Percentiles rank a stretch among this genome's conserved stretches.
Evolutionary conservation across 2,329 filamentous ascomycete genomes (phyloP).

Genomic region (Biscogniauxia sp.): DNA sequence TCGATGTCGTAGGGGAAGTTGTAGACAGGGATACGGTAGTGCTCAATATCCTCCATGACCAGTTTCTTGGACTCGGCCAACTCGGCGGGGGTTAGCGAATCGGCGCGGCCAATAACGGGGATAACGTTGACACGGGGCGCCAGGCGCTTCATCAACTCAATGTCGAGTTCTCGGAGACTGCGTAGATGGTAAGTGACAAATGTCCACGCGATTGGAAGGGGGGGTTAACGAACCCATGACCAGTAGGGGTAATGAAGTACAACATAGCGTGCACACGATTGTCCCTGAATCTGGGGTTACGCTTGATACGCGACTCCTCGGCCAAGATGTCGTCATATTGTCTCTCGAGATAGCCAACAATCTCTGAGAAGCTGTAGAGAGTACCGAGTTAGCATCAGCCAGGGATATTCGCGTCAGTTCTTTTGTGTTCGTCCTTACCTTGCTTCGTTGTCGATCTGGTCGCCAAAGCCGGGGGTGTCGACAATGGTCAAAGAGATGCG

Average conservation of each 20-base stretch:
- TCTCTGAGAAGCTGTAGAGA: slow-evolving; percentile 79
- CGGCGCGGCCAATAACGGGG: slow-evolving; percentile 96
- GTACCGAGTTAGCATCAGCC: slow-evolving; percentile 6
- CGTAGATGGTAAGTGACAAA: slow-evolving; percentile 18
- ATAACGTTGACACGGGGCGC: slow-evolving; percentile 98
- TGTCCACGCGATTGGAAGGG: neutral
- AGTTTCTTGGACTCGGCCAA: slow-evolving; percentile 99
- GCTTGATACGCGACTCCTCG: slow-evolving; percentile 99
- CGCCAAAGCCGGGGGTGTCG: slow-evolving; percentile 96
- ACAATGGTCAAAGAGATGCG: slow-evolving; percentile 98
- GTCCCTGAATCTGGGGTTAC: slow-evolving; percentile 99
- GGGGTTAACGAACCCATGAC: slow-evolving; percentile 70
- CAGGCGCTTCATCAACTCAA: slow-evolving; percentile 98
- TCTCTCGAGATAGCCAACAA: slow-evolving; percentile 96
- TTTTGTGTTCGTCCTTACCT: slow-evolving; percentile 53
- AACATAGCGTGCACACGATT: slow-evolving; percentile 97
- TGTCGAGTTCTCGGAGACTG: slow-evolving; percentile 96
- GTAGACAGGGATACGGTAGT: slow-evolving; percentile 99
- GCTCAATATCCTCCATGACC: slow-evolving; percentile 99
- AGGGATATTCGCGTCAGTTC: neutral
- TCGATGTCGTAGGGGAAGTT: slow-evolving; percentile 99
- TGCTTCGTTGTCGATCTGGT: slow-evolving; percentile 98
- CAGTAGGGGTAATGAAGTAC: slow-evolving; percentile 99
- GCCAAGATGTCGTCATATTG: slow-evolving; percentile 99
- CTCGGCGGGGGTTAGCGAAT: slow-evolving; percentile 93